Evolutionary conservation across 2,329 filamentous ascomycete genomes (phyloP), one percentile per base, ranked within the genome.

Genomic region (Aspergillus pseudoviridinutans): DNA sequence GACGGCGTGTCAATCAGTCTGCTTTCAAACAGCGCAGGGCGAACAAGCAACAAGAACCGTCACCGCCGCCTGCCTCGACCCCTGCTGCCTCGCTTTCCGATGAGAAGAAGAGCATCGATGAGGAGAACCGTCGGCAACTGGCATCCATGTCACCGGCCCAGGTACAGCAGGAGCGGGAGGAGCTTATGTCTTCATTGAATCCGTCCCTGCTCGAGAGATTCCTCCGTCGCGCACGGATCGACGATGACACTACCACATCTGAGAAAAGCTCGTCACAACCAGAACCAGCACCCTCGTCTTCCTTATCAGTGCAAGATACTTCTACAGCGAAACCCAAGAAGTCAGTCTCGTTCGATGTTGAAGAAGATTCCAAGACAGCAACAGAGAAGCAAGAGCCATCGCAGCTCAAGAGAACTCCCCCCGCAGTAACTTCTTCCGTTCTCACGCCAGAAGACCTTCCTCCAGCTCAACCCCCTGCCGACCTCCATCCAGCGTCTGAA

Each of bases 81-180:
- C 22, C 54, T 56, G 24, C 55, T 47, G 28, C 59, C 28, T 52
- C 63, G 0, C 14, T 49, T 4, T 60, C 64, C 29, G 79, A 82
- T 47, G 92, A 96, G 68, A 86, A 84, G 67, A 78, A 78, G 61
- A 80, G 82, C 4, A 97, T 99, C 71, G 89, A 93, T 67, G 82
- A 86, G 64, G 92, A 97, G 72, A 99, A 97, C 68, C 84, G 78
- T 49, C 82, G 86, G 57, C 84, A 84, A 59, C 74, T 99, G 50
- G 87, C 86, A 14, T 79, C 81, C 27, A 97, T 99, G 94, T 89
- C 89, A 1, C 78, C 85, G 0, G 83, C 85, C 41, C 91, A 97
- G 74, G 96, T 97, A 58, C 86, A 89, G 60, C 81, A 87, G 64
- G 92, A 94, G 59, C 85, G 88, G 47, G 81, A 85, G 58, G 93